Evolutionary conservation across 257 asterid genomes (phyloP).

Genomic region (Jaltomata sinuosa): DNA sequence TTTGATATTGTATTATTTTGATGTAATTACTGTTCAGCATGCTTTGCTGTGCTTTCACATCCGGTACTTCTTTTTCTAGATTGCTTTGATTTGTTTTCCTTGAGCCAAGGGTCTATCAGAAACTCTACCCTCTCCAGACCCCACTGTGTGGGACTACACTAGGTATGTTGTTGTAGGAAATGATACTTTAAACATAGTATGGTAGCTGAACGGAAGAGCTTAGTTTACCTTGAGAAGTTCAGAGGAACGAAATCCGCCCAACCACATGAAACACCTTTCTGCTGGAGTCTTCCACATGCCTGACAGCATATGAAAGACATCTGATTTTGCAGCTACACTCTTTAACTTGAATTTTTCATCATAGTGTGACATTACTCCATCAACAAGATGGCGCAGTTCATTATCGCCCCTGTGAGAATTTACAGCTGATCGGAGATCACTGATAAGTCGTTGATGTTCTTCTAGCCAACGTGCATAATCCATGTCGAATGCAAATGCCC

Average conservation of each 20-base stretch:
- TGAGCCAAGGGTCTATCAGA: no score
- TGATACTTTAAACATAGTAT: not conserved
- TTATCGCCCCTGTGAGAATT: slow-evolving; percentile 48
- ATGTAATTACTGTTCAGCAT: not conserved
- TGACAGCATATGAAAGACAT: slow-evolving; percentile 81
- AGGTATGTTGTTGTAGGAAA: not conserved
- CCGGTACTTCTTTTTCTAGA: not conserved
- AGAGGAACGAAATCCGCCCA: slow-evolving; percentile 91
- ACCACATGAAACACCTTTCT: slow-evolving; percentile 96
- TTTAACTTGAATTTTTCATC: slow-evolving; percentile 65
- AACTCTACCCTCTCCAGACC: not conserved
- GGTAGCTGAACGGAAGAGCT: not conserved
- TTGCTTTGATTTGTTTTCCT: not conserved
- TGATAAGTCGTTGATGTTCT: slow-evolving; percentile 58
- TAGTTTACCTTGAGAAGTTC: slow-evolving; percentile 71
- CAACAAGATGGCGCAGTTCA: slow-evolving; percentile 60
- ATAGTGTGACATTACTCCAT: slow-evolving; percentile 77
- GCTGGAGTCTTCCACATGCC: slow-evolving; percentile 97
- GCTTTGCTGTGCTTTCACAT: not conserved
- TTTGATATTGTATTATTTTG: not conserved
- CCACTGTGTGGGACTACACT: not conserved
- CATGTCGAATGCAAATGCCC: slow-evolving; percentile 68
- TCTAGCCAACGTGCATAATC: slow-evolving; percentile 86
- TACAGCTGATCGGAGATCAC: slow-evolving; percentile 63
- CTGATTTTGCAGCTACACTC: slow-evolving; percentile 51